These are phyloP conservation scores for Isabelozyma heimii DNA, from an alignment of 805 yeast genomes.

Conservation along the genomic window DNA sequence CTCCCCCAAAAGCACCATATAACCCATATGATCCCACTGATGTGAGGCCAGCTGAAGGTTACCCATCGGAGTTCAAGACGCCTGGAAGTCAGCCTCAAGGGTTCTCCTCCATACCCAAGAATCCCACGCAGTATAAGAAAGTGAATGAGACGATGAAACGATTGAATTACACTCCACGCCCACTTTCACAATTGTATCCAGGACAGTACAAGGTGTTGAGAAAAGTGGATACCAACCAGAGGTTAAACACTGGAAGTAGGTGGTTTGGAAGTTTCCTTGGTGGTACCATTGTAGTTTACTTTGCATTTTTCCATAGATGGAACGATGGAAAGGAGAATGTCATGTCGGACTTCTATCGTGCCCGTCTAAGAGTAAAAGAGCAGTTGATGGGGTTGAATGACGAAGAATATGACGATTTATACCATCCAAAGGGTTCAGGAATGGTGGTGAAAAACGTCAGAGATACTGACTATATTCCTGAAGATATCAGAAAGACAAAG, in stretches of 20 bases:
- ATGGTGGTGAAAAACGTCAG: conserved; percentile 42
- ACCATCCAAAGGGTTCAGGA: conserved; percentile 41
- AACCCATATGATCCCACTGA: conserved; percentile 83
- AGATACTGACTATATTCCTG: conserved; percentile 43
- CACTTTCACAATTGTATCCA: conserved; percentile 68
- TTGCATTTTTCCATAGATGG: conserved; percentile 77
- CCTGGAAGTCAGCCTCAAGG: conserved; percentile 60
- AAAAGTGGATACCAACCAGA: conserved; percentile 49
- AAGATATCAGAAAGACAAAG: conserved; percentile 38
- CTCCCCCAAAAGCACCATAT: conserved; percentile 78
- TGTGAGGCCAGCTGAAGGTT: conserved; percentile 75
- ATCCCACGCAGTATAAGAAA: conserved; percentile 63
- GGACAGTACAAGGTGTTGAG: conserved; percentile 75
- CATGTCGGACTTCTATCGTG: conserved; percentile 64
- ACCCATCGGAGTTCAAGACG: conserved; percentile 74
- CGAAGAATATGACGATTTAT: conserved; percentile 63
- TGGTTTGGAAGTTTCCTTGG: conserved; percentile 53
- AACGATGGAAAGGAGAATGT: conserved; percentile 79
- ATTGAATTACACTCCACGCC: conserved; percentile 76
- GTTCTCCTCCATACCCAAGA: conserved; percentile 59
- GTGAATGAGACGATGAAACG: conserved; percentile 72
- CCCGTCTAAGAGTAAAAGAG: conserved; percentile 57
- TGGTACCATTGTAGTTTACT: conserved; percentile 50
- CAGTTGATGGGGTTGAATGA: conserved; percentile 53
- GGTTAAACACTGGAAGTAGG: conserved; percentile 60